Evolutionary conservation across 2,329 filamentous ascomycete species (phyloP).

Genomic region (Pseudogymnoascus sp.): DNA sequence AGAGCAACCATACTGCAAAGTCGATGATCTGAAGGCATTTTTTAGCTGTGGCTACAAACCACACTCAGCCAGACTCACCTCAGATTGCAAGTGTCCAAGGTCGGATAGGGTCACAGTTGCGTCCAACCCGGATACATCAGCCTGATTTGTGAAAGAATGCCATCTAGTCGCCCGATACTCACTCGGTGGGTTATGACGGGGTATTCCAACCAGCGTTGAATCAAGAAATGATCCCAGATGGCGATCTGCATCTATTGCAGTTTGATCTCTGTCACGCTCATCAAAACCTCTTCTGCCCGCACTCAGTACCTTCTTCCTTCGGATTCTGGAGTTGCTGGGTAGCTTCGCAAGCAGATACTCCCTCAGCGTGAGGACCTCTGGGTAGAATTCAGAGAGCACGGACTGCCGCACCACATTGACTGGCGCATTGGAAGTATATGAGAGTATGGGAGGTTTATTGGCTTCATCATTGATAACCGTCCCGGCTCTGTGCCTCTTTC

Average conservation of each 20-base stretch:
- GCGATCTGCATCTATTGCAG: constrained; percentile 13
- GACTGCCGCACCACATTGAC: constrained; percentile 42
- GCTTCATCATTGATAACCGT: constrained; percentile 17
- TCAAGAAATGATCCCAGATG: constrained; percentile 23
- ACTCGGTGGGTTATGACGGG: neutral
- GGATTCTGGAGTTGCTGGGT: constrained; percentile 57
- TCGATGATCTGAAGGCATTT: constrained; percentile 58
- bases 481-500: constrained; percentile 31
- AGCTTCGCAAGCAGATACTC: constrained; percentile 62
- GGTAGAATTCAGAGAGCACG: constrained; percentile 63
- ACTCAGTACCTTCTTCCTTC: constrained; percentile 48
- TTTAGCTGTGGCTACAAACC: neutral
- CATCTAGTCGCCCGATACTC: neutral
- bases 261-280: neutral
- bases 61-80: constrained; percentile 8
- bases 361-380: constrained; percentile 57
- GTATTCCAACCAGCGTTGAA: constrained; percentile 26
- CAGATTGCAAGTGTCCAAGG: constrained; percentile 10
- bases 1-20: constrained; percentile 70
- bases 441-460: constrained; percentile 24
- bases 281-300: constrained; percentile 23
- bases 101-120: neutral
- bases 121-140: neutral
- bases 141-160: neutral
- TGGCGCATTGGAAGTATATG: constrained; percentile 4